These are phyloP conservation scores for Artemisia princeps DNA, from an alignment of 140 eudicot genomes.

Conservation along the genomic window DNA sequence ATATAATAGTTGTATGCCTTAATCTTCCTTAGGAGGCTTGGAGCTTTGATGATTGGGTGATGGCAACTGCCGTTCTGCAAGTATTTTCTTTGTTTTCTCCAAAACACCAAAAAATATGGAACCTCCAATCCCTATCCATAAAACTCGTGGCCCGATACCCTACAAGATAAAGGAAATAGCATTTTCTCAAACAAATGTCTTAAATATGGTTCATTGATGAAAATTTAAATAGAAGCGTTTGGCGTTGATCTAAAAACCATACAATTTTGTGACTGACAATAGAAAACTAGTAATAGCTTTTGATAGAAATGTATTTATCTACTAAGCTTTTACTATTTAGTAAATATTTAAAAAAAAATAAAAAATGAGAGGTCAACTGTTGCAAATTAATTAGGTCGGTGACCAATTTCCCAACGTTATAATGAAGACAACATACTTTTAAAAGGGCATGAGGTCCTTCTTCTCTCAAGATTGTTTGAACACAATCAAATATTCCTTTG, in stretches of 20 bases:
- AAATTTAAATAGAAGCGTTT: neutral
- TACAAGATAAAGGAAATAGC: slow-evolving; percentile 19
- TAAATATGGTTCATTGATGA: neutral
- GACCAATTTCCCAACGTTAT: neutral
- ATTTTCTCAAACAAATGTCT: slow-evolving; percentile 4
- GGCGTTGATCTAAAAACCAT: neutral
- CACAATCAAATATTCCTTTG: slow-evolving; percentile 78
- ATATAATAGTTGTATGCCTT: neutral
- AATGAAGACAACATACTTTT: slow-evolving; percentile 41
- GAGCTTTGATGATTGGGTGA: slow-evolving; percentile 22
- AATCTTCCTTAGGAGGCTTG: slow-evolving; percentile 42
- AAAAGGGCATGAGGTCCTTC: slow-evolving; percentile 93
- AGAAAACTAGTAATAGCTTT: too few relatives aligned
- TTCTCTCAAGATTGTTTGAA: slow-evolving; percentile 68
- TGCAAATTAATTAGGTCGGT: neutral
- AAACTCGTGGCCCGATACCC: slow-evolving; percentile 97
- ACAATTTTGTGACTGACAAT: too few relatives aligned
- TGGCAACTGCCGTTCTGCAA: slow-evolving; percentile 53
- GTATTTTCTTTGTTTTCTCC: slow-evolving; percentile 72
- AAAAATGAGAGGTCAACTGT: neutral
- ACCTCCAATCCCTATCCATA: slow-evolving; percentile 99
- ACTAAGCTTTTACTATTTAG: too few relatives aligned
- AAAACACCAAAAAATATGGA: slow-evolving; percentile 93
- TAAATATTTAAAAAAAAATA: too few relatives aligned
- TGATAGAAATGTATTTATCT: too few relatives aligned